These are phyloP conservation scores for Colletotrichum truncatum DNA, from an alignment of 2,329 filamentous ascomycete genomes.

Conservation along the genomic window DNA sequence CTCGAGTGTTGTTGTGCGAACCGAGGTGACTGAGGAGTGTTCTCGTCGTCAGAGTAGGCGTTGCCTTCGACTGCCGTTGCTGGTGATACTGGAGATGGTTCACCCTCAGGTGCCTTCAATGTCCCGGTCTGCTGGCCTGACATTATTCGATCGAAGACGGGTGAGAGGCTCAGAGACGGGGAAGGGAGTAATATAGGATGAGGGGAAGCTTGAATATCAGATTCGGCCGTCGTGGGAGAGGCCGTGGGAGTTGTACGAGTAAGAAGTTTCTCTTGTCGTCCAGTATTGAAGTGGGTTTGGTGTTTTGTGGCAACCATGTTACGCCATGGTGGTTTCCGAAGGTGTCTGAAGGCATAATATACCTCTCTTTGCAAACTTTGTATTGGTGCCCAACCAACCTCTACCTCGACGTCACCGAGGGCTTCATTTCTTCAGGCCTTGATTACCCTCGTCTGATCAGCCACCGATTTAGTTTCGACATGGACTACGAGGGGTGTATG, in stretches of 20 bases:
- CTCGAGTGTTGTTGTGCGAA: conserved; percentile 10
- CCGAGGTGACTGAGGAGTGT: not conserved
- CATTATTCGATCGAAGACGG: conserved; percentile 23
- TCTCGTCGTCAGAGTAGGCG: conserved; percentile 25
- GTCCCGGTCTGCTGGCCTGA: conserved; percentile 24
- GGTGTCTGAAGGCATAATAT: conserved; percentile 22
- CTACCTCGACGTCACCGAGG: conserved; percentile 24
- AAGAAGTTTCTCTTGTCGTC: conserved; percentile 3
- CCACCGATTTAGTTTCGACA: conserved; percentile 29
- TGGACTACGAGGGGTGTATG: not conserved
- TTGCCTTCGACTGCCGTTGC: conserved; percentile 29
- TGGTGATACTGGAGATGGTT: conserved; percentile 27
- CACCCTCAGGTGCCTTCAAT: conserved; percentile 21
- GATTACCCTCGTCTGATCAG: conserved; percentile 27
- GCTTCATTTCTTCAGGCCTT: conserved; percentile 18
- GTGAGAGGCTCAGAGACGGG: conserved; percentile 4
- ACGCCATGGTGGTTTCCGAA: not conserved
- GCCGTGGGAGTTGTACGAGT: not conserved
- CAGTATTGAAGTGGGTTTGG: not conserved
- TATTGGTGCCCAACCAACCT: conserved; percentile 8
- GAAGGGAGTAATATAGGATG: conserved; percentile 10
- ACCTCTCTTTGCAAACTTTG: conserved; percentile 11
- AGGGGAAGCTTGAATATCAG: not conserved
- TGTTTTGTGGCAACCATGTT: not conserved
- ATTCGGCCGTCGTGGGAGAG: conserved; percentile 6